These are phyloP conservation scores for Epichloe glyceriae DNA, from an alignment of 2,329 filamentous ascomycete species.

Conservation along the genomic window DNA sequence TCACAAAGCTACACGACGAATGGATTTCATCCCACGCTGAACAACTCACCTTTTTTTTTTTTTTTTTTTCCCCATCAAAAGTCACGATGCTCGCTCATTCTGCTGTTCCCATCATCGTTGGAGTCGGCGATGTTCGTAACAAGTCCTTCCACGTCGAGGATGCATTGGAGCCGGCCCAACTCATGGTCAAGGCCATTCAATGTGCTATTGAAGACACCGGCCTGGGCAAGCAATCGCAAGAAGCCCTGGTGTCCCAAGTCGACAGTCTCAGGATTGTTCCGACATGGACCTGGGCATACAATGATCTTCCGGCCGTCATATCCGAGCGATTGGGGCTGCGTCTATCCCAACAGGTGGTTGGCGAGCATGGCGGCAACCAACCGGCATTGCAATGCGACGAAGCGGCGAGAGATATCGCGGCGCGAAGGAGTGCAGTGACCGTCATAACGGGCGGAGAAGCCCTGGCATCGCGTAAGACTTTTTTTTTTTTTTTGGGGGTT, in stretches of 20 bases:
- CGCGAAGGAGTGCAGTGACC: constrained; percentile 40
- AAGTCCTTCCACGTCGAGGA: constrained; percentile 30
- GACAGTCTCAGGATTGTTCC: constrained; percentile 48
- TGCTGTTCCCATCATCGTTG: constrained; percentile 41
- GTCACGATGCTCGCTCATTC: not conserved
- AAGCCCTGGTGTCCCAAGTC: constrained; percentile 19
- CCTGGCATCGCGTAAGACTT: constrained; percentile 38
- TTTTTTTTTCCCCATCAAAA: too few species aligned
- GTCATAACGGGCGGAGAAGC: constrained; percentile 53
- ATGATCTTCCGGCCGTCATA: constrained; percentile 42
- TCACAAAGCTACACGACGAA: too few species aligned
- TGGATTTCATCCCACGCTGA: too few species aligned
- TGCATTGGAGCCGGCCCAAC: constrained; percentile 43
- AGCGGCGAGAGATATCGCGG: constrained; percentile 43
- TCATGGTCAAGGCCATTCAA: constrained; percentile 45
- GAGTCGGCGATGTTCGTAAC: constrained; percentile 50
- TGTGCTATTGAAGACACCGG: constrained; percentile 36
- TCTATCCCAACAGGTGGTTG: constrained; percentile 34
- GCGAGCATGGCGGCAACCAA: constrained; percentile 50
- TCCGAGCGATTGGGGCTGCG: constrained; percentile 33
- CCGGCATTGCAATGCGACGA: constrained; percentile 51
- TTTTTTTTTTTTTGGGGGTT: too few species aligned
- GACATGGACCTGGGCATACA: constrained; percentile 55
- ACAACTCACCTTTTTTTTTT: too few species aligned
- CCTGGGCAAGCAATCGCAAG: constrained; percentile 9